phyloP scores from a whole-genome alignment of 768 basidiomycete genomes.

The Suillus hirtellus region DNA sequence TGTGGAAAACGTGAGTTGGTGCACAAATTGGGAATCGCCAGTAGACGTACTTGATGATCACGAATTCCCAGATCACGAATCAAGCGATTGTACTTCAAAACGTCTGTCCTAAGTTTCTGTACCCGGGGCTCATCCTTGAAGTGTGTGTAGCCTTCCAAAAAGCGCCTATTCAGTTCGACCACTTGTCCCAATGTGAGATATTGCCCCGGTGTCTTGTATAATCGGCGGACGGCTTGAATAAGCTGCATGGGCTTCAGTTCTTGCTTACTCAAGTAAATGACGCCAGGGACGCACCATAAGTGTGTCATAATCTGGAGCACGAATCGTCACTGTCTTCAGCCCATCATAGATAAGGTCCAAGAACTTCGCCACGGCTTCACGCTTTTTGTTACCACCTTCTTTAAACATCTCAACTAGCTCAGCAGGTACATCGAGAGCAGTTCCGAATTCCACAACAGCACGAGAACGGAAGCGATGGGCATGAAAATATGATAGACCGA shows the following conservation, averaged over 20 bases:
- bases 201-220: constrained; percentile 94
- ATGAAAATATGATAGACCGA: constrained; percentile 75
- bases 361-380: constrained; percentile 87
- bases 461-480: constrained; percentile 90
- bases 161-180: constrained; percentile 89
- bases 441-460: constrained; percentile 96
- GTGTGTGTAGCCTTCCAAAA: constrained; percentile 89
- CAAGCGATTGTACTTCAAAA: constrained; percentile 87
- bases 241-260: constrained; percentile 48
- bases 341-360: constrained; percentile 91
- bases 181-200: constrained; percentile 94
- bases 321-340: constrained; percentile 92
- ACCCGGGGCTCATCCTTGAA: constrained; percentile 93
- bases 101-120: constrained; percentile 73
- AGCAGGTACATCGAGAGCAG: constrained; percentile 86
- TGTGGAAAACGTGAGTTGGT: constrained; percentile 6
- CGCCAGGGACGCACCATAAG: constrained; percentile 72
- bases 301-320: constrained; percentile 97
- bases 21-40: constrained; percentile 4
- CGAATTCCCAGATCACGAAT: constrained; percentile 88
- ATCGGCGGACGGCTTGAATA: constrained; percentile 90
- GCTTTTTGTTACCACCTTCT: constrained; percentile 82
- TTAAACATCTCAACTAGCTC: constrained; percentile 91
- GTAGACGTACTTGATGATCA: constrained; percentile 77
- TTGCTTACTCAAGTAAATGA: background rate